phyloP scores from a whole-genome alignment of 2,329 filamentous ascomycete genomes.

The Penicillium sp. region DNA sequence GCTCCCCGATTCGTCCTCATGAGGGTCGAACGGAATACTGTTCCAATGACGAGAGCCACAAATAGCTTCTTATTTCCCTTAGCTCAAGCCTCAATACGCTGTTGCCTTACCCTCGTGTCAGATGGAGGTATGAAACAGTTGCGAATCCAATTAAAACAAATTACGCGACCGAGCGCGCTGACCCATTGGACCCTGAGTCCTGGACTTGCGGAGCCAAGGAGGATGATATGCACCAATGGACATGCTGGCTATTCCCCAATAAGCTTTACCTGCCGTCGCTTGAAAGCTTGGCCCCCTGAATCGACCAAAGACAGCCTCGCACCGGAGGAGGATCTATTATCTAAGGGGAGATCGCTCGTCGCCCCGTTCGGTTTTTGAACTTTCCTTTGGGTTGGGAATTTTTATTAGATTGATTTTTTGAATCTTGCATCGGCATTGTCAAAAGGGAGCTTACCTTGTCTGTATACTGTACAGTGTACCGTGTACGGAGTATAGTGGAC shows the following conservation, averaged over 20 bases:
- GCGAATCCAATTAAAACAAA: background rate
- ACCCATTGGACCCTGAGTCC: background rate
- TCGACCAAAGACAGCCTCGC: background rate
- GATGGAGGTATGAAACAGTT: conserved; percentile 1
- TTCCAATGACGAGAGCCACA: background rate
- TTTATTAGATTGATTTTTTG: background rate
- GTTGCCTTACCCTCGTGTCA: conserved; percentile 11
- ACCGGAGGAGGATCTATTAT: background rate
- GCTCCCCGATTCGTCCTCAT: background rate
- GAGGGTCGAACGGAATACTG: background rate
- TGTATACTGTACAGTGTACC: background rate
- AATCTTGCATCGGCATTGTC: background rate
- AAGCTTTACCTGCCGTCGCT: conserved; percentile 6
- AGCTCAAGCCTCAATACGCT: conserved; percentile 4
- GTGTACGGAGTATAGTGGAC: no score
- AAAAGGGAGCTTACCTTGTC: background rate
- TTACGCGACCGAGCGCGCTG: background rate
- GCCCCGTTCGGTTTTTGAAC: background rate
- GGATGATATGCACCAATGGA: background rate
- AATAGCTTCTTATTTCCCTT: background rate
- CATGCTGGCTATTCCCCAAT: background rate
- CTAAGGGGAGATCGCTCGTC: background rate
- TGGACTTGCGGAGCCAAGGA: background rate
- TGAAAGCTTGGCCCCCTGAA: conserved; percentile 12
- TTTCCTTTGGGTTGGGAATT: background rate